Evolutionary conservation across 352 stramenopile genomes (phyloP).

Genomic region (Globisporangium spinosum): DNA sequence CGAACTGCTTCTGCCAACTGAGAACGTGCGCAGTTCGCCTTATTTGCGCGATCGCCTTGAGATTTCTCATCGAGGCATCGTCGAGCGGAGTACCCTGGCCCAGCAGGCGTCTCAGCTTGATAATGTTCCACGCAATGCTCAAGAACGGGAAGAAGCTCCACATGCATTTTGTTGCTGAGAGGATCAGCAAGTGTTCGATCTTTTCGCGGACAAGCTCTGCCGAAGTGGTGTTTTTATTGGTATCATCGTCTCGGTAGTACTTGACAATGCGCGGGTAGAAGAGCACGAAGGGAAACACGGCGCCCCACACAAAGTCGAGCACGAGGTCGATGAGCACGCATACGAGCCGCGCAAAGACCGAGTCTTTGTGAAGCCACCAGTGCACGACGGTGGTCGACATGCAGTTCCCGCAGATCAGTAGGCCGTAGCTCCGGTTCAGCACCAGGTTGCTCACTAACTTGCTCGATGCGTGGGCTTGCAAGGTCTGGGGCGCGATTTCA

Average conservation of each 20-base stretch:
- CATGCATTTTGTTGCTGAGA: not conserved
- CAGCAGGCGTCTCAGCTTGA: constrained; percentile 9
- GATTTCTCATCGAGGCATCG: not conserved
- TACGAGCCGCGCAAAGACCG: constrained; percentile 7
- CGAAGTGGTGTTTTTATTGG: not conserved
- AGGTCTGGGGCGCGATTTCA: constrained; percentile 12
- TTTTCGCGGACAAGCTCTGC: constrained; percentile 11
- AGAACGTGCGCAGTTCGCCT: not conserved
- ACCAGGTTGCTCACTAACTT: constrained; percentile 16
- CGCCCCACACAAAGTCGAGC: constrained; percentile 17
- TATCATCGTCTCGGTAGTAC: constrained; percentile 2
- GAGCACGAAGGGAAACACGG: constrained; percentile 9
- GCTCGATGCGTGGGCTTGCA: constrained; percentile 12
- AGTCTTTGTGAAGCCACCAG: constrained; percentile 11
- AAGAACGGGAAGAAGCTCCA: constrained; percentile 16
- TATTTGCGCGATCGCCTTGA: not conserved
- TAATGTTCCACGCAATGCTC: constrained; percentile 13
- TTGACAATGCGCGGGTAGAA: constrained; percentile 11
- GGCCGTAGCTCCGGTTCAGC: constrained; percentile 14
- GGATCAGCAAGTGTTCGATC: constrained; percentile 14
- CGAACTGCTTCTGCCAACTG: constrained; percentile 6
- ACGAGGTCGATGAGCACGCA: constrained; percentile 14
- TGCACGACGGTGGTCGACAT: constrained; percentile 10
- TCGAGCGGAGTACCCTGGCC: not conserved
- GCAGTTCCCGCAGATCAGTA: constrained; percentile 14